Evolutionary conservation across 202 grass and related monocot genomes (phyloP).

Genomic region (Tripidium arundinaceum): DNA sequence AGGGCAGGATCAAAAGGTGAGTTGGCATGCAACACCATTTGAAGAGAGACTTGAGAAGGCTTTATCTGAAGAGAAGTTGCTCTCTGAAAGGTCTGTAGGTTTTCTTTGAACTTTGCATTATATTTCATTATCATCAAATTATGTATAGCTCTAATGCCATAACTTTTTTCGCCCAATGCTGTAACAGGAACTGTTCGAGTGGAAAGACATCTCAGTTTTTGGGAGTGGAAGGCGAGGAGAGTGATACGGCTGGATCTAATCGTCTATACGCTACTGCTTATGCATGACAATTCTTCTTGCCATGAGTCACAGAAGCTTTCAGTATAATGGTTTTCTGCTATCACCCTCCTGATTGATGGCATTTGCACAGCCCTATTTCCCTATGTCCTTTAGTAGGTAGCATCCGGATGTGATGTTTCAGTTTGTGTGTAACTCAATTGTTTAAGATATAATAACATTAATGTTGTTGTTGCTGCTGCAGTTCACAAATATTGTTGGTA

Average conservation of each 20-base stretch:
- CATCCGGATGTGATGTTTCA: slow-evolving; percentile 23
- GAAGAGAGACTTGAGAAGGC: slow-evolving; percentile 98
- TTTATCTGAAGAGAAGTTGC: slow-evolving; percentile 78
- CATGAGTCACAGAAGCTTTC: slow-evolving; percentile 10
- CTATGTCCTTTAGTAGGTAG: slow-evolving; percentile 30
- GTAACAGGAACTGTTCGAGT: slow-evolving; percentile 48
- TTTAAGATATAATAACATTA: slow-evolving; percentile 25
- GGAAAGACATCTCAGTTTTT: slow-evolving; percentile 50
- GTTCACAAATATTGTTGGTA: slow-evolving; percentile 20
- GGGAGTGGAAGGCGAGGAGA: slow-evolving; percentile 71
- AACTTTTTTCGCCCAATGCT: not conserved
- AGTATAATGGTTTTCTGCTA: slow-evolving; percentile 22
- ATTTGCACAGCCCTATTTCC: slow-evolving; percentile 34
- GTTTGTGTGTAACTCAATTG: slow-evolving; percentile 1
- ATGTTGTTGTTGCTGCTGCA: slow-evolving; percentile 7
- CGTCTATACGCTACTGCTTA: slow-evolving; percentile 30
- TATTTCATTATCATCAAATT: slow-evolving; percentile 6
- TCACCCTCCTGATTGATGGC: slow-evolving; percentile 28
- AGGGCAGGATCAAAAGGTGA: slow-evolving; percentile 88
- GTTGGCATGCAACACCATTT: slow-evolving; percentile 85
- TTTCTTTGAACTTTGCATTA: slow-evolving; percentile 7
- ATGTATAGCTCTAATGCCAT: not conserved
- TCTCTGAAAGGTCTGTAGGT: slow-evolving; percentile 56
- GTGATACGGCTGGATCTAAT: slow-evolving; percentile 64
- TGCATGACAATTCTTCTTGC: slow-evolving; percentile 35